Conservation (phyloP, 75 land plant genomes). For the Gnetum montanum region DNA sequence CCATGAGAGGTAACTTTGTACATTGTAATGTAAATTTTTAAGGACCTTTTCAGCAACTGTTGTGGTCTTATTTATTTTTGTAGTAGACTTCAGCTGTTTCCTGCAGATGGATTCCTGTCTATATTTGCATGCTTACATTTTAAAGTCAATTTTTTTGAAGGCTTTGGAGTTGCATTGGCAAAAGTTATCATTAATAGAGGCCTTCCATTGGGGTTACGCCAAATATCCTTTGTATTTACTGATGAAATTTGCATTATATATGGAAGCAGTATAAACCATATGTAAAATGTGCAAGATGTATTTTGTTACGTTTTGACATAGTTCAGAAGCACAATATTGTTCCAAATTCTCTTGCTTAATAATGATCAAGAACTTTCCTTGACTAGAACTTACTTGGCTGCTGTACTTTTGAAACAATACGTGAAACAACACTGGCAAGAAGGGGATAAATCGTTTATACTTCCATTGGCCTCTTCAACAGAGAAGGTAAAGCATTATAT, state of each 20-base stretch:
- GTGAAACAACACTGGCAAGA: conserved; percentile 95
- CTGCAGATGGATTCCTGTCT: not conserved
- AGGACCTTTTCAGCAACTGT: too few species aligned
- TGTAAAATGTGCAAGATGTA: too few species aligned
- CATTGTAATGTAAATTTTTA: too few species aligned
- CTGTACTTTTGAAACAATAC: conserved; percentile 88
- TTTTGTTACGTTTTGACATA: too few species aligned
- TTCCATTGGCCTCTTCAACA: conserved; percentile 46
- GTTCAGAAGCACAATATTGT: not conserved
- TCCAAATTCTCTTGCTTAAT: not conserved
- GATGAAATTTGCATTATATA: too few species aligned
- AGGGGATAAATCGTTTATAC: conserved; percentile 58
- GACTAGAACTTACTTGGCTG: conserved; percentile 57
- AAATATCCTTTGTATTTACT: conserved; percentile 99
- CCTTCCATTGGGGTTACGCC: conserved; percentile 70
- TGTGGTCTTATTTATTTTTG: too few species aligned
- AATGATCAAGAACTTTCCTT: too few species aligned
- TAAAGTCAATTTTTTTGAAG: conserved; percentile 24
- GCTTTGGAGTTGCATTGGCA: conserved; percentile 79
- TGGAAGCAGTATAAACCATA: too few species aligned
- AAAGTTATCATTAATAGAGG: conserved; percentile 65
- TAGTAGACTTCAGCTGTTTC: too few species aligned
- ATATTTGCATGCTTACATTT: not conserved
- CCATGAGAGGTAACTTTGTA: too few species aligned
- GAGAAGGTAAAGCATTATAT: conserved; percentile 95